Evolutionary conservation across 805 yeast genomes (phyloP), one percentile per base, ranked within the genome.

Genomic region (Brettanomyces sp.): DNA sequence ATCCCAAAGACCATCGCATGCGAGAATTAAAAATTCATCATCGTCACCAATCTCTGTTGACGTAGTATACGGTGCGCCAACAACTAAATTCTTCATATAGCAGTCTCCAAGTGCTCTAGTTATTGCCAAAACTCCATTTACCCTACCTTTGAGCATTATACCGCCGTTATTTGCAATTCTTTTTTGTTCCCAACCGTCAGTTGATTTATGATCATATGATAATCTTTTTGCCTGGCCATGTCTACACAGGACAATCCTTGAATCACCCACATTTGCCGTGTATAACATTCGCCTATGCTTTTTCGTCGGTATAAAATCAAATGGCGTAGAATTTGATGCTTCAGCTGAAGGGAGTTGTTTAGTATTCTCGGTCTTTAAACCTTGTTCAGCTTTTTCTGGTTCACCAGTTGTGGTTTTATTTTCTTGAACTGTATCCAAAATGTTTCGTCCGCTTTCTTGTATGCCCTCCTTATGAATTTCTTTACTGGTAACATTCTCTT

Each of bases 1-100:
- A 62, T 91, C 99, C 98, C 98, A 91, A 9, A 91, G 67, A 0
- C 99, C 99, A 64, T 91, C 99, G 63, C 98, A 93, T 0, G 97
- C 98, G 48, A 91, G 67, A 43, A 91, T 89, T 57, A 91, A 63
- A 58, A 86, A 87, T 54, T 84, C 84, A 61, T 90, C 96, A 9
- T 67, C 69, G 1, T 63, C 64, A 23, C 72, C 72, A 30, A 93
- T 69, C 56, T 81, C 88, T 1, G 95, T 88, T 41, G 88, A 79
- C 0, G 98, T 87, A 0, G 99, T 91, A 59, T 83, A 91, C 1
- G 99, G 99, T 45, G 80, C 79, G 0, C 96, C 96, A 32, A 88
- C 79, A 18, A 91, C 96, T 47, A 86, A 68, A 44, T 82, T 85
- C 61, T 91, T 95, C 79, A 91, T 83, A 62, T 87, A 90, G n/a